A percentile compares a stretch with the other conserved stretches of the same genome.
Conservation (phyloP, 495 filamentous ascomycete genomes). For the Penicillium bovifimosum region DNA sequence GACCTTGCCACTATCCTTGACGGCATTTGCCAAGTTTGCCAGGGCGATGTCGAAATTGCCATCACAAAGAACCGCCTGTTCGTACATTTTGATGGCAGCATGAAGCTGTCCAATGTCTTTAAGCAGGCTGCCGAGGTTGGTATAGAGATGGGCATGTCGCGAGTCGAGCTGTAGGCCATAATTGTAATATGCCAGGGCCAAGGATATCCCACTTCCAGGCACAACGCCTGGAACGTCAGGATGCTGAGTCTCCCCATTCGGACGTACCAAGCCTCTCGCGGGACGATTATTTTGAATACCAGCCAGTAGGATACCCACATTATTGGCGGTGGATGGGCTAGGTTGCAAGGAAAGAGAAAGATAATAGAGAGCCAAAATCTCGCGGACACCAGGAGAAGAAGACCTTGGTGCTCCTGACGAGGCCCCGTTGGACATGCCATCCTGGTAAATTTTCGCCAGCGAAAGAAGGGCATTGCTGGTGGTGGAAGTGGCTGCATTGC, state of each 20-base stretch:
- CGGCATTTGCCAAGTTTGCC: constrained; percentile 95
- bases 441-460: constrained; percentile 96
- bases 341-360: constrained; percentile 91
- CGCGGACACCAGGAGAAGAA: constrained; percentile 71
- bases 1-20: constrained; percentile 92
- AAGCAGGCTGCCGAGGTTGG: constrained; percentile 88
- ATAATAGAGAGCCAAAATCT: constrained; percentile 95
- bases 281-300: constrained; percentile 77
- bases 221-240: constrained; percentile 70
- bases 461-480: constrained; percentile 95
- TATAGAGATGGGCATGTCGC: constrained; percentile 95
- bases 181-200: constrained; percentile 91
- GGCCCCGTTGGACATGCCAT: constrained; percentile 78
- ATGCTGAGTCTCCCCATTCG: constrained; percentile 34
- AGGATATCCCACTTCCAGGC: constrained; percentile 78
- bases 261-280: constrained; percentile 29
- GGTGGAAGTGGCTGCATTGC: constrained; percentile 80
- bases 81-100: constrained; percentile 94
- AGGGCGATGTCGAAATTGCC: constrained; percentile 92
- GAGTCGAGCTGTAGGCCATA: constrained; percentile 81
- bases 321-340: constrained; percentile 96
- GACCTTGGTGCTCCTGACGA: constrained; percentile 54
- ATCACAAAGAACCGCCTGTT: constrained; percentile 88
- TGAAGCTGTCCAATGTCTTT: constrained; percentile 95
- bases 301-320: constrained; percentile 93